Conservation (phyloP, 164 flowering plant species). For the Stephania cephalantha region DNA sequence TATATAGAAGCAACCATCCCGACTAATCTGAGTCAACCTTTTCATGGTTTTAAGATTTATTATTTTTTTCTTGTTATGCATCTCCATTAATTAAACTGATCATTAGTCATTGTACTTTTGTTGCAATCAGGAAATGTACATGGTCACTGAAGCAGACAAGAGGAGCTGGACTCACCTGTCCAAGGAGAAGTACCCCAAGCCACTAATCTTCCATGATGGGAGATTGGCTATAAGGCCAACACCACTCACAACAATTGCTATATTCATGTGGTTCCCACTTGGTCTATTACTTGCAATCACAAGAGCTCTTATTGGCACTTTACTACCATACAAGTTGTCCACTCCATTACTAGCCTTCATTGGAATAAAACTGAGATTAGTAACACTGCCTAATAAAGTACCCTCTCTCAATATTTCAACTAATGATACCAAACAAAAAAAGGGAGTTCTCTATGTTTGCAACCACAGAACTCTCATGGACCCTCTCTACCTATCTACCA, state of each 20-base stretch:
- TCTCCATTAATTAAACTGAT: background rate
- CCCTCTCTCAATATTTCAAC: background rate
- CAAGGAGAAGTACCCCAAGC: constrained; percentile 41
- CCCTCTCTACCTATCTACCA: constrained; percentile 28
- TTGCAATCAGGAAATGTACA: constrained; percentile 36
- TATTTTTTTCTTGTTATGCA: background rate
- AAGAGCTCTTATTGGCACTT: constrained; percentile 14
- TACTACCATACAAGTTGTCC: constrained; percentile 27
- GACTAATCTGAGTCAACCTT: no score
- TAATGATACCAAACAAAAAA: constrained; percentile 3
- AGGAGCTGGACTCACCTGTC: constrained; percentile 30
- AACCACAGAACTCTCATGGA: constrained; percentile 56
- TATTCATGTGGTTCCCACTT: constrained; percentile 56
- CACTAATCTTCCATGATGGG: constrained; percentile 66
- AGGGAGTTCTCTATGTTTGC: constrained; percentile 47
- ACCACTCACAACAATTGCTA: constrained; percentile 25
- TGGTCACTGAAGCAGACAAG: constrained; percentile 33
- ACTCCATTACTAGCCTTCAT: constrained; percentile 14
- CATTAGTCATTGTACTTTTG: constrained; percentile 1
- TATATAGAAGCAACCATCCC: no score
- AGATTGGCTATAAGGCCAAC: constrained; percentile 49
- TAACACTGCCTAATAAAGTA: background rate
- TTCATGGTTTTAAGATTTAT: no score
- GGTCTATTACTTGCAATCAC: constrained; percentile 30
- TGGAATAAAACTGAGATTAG: constrained; percentile 21